A percentile compares a stretch with the other conserved stretches of the same genome.
Conservation (phyloP, 108 stramenopile species). For the Stephanodiscus triporus region DNA sequence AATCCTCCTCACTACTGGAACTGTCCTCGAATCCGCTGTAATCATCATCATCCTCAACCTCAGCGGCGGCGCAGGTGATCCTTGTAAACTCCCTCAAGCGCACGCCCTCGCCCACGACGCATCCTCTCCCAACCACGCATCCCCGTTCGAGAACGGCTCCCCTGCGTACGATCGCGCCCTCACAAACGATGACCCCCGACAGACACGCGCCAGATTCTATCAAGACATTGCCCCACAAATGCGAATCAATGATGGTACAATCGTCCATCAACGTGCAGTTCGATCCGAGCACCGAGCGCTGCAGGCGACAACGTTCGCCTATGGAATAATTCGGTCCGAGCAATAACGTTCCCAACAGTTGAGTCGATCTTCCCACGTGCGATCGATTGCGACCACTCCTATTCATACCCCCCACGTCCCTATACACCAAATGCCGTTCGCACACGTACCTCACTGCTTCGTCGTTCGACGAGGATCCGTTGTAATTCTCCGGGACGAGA, state of each 20-base stretch:
- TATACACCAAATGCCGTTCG: constrained; percentile 65
- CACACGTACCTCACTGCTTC: constrained; percentile 47
- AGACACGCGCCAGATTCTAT: constrained; percentile 78
- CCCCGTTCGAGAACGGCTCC: constrained; percentile 81
- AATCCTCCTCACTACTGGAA: constrained; percentile 43
- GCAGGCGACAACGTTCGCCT: constrained; percentile 73
- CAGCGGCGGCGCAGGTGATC: constrained; percentile 68
- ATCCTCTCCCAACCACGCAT: constrained; percentile 89
- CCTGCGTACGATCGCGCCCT: constrained; percentile 62
- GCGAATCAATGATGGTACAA: constrained; percentile 66
- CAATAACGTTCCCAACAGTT: constrained; percentile 68
- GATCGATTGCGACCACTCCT: constrained; percentile 44
- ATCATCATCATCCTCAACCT: constrained; percentile 69
- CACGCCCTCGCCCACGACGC: constrained; percentile 83
- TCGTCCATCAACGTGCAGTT: constrained; percentile 64
- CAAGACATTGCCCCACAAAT: constrained; percentile 83
- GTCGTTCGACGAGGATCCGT: constrained; percentile 36
- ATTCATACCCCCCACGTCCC: constrained; percentile 49
- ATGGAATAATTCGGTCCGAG: constrained; percentile 67
- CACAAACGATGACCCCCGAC: constrained; percentile 71
- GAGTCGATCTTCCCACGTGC: constrained; percentile 65
- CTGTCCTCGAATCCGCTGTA: constrained; percentile 53
- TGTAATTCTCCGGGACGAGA: constrained; percentile 86
- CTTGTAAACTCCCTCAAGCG: constrained; percentile 84
- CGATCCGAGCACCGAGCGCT: constrained; percentile 76